Conservation (phyloP, 495 filamentous ascomycete species). For the Parathielavia hyrcaniae region DNA sequence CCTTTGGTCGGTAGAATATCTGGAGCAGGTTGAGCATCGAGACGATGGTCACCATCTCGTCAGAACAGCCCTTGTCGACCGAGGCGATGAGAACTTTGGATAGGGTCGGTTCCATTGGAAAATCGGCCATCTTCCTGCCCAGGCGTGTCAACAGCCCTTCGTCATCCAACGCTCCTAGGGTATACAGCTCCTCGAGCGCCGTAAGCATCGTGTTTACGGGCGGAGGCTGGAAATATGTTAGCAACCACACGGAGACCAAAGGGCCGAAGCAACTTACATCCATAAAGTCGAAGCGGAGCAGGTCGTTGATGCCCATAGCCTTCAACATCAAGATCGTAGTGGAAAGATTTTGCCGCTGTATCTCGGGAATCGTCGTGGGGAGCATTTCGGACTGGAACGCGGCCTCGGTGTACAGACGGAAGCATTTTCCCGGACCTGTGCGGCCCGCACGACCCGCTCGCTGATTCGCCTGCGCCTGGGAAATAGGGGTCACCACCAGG, state of each 20-base stretch:
- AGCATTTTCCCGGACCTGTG: slow-evolving; percentile 95
- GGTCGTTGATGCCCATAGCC: slow-evolving; percentile 97
- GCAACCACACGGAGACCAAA: neutral
- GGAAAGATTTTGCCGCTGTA: slow-evolving; percentile 91
- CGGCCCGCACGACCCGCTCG: slow-evolving; percentile 86
- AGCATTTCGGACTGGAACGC: slow-evolving; percentile 97
- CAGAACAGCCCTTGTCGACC: slow-evolving; percentile 80
- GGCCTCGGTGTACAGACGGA: slow-evolving; percentile 89
- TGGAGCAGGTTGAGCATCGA: slow-evolving; percentile 84
- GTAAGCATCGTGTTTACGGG: slow-evolving; percentile 97
- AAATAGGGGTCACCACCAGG: slow-evolving; percentile 88
- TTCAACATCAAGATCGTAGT: slow-evolving; percentile 97
- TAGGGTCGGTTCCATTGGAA: slow-evolving; percentile 81
- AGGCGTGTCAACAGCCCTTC: slow-evolving; percentile 91
- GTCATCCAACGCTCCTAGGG: slow-evolving; percentile 85
- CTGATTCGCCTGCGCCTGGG: slow-evolving; percentile 94
- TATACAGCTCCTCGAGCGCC: slow-evolving; percentile 91
- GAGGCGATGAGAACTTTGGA: slow-evolving; percentile 86
- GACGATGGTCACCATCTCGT: slow-evolving; percentile 90
- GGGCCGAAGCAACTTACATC: slow-evolving; percentile 46
- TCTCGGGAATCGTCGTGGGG: slow-evolving; percentile 91
- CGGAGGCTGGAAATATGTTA: slow-evolving; percentile 46
- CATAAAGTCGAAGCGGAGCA: slow-evolving; percentile 98
- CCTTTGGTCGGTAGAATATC: slow-evolving; percentile 91
- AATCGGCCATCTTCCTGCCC: slow-evolving; percentile 96